Conservation (phyloP, 2,329 filamentous ascomycete species). For the Aspergillus sp. region DNA sequence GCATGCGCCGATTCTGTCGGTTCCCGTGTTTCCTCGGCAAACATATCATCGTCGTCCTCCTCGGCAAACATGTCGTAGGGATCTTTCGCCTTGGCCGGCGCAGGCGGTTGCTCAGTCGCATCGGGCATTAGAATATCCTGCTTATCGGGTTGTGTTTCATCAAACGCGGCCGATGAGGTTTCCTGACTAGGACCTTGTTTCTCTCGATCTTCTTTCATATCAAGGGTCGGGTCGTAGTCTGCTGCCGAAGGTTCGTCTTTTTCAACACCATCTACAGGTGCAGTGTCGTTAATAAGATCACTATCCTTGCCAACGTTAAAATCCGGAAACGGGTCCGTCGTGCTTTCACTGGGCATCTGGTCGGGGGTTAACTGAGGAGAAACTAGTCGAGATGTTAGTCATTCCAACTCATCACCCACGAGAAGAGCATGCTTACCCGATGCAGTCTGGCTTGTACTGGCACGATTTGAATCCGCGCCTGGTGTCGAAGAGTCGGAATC, state of each 20-base stretch:
- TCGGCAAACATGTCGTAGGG: conserved; percentile 60
- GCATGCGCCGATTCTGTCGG: conserved; percentile 46
- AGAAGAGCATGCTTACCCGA: conserved; percentile 30
- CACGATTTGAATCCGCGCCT: conserved; percentile 37
- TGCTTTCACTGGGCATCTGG: conserved; percentile 43
- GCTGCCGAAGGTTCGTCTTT: conserved; percentile 80
- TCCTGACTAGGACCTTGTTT: conserved; percentile 59
- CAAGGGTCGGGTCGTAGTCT: conserved; percentile 81
- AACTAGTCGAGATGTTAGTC: conserved; percentile 14
- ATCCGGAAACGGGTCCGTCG: conserved; percentile 49
- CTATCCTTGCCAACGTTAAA: conserved; percentile 61
- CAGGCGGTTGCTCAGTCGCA: conserved; percentile 29
- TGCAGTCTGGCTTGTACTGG: conserved; percentile 26
- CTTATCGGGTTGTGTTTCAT: conserved; percentile 50
- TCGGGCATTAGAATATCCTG: conserved; percentile 47
- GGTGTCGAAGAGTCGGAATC: conserved; percentile 50
- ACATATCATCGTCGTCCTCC: conserved; percentile 73
- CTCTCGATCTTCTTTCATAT: conserved; percentile 77
- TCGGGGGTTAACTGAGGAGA: conserved; percentile 38
- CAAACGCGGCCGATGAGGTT: conserved; percentile 49
- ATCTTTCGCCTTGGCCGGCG: conserved; percentile 41
- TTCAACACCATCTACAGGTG: conserved; percentile 38
- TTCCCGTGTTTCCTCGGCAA: conserved; percentile 62
- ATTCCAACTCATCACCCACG: not conserved
- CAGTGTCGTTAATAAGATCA: conserved; percentile 54